Evolutionary conservation across 805 yeast genomes (phyloP), one percentile per base, ranked within the genome.

Genomic region (Allodekkera sacchari): DNA sequence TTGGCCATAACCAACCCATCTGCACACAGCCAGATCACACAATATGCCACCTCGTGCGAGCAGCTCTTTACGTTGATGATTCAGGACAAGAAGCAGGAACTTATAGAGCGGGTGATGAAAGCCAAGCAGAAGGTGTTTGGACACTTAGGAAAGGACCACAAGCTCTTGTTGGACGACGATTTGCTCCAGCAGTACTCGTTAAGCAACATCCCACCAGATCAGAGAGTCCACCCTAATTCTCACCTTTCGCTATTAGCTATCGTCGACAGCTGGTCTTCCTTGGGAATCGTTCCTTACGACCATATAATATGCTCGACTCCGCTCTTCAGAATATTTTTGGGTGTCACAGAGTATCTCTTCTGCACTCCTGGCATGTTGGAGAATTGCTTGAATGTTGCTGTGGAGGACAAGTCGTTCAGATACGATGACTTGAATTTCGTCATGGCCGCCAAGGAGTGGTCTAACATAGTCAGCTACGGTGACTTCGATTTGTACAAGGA

Each of bases 231-330:
- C 35, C 94, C 94, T 27, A 92, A 92, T 53, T 83, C 96, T 4
- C 98, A 92, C 55, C 61, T 92, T 30, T 82, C 96, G 2, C 58
- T 92, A 23, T 59, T 92, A 34, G 94, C 94, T 1, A 87, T 92
- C 28, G 97, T 84, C 2, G 97, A 92, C 56, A 78, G 92, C 49
- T 92, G 98, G 98, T 73, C 70, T 47, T 77, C 77, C 41, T 59
- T 84, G 26, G 81, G 80, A 1, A 85, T 92, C 25, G 79, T 82
- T 22, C 98, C 98, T 4, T 89, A 92, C 50, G 96, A 89, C 53
- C 98, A 92, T 57, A 88, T 89, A 59, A 88, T 89, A 37, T 89
- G 97, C 52, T 83, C 96, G 1, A 92, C 98, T 0, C 98, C 98
- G 22, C 43, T 82, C 19, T 92, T 89, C 52, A 70, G 97, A 52